Evolutionary conservation across 2,329 filamentous ascomycete genomes (phyloP), one percentile per base, ranked within the genome.

Genomic region (Fusarium penzigii): DNA sequence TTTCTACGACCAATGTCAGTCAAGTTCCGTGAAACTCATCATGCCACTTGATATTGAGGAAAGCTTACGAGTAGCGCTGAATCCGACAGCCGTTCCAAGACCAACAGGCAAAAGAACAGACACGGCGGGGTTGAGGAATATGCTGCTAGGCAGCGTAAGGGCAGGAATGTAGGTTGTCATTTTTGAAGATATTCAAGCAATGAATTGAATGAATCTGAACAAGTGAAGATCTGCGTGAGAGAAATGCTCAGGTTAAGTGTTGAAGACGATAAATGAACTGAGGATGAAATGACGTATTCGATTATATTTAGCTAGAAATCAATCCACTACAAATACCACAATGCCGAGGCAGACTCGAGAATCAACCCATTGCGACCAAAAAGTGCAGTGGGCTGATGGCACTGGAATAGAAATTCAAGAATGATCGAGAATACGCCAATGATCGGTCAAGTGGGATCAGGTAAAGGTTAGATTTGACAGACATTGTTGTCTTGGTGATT

Each of bases 121-220:
- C 29, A 83, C 79, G 8, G 89, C 86, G 5, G 89, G 84, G 68
- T 83, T 86, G 65, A 84, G 79, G 70, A 95, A 92, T 58, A 92
- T 73, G 59, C 82, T 77, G 43, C 80, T 75, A 2, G 91, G 90
- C 16, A 96, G 78, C 17, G 89, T 92, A 58, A 95, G 73, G 39
- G 84, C 86, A n/a, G 89, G 86, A 54, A 94, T 84, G 70, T 88
- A 88, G 56, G 89, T 86, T 11, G 89, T 92, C 90, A 94, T 95
- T 42, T 25, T 56, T 79, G 70, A 51, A 36, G 42, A 29, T 20
- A 16, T 48, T 29, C 36, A 12, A 3, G 6, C 13, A 10, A 39
- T 44, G 29, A 13, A 32, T 14, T 20, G 13, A n/a, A 47, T 13
- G 13, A 16, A 49, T 40, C 20, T 25, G 39, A 16, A 9, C 16